phyloP scores from a whole-genome alignment of 257 asterid species.

The Knoxia roxburghii region DNA sequence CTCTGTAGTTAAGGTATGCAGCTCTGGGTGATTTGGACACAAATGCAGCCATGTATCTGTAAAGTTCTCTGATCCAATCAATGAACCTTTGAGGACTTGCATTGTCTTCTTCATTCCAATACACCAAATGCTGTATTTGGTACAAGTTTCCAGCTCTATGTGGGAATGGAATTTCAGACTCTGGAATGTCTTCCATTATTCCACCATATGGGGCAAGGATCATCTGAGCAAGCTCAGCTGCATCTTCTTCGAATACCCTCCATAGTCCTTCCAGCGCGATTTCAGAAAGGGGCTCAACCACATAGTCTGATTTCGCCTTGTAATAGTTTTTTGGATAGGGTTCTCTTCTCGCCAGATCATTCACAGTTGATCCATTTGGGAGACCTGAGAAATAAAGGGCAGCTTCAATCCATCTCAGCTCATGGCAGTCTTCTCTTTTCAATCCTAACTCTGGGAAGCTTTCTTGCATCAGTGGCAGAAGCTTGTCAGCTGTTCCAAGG shows the following conservation, averaged over 20 bases:
- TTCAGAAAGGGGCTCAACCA: slow-evolving; percentile 24
- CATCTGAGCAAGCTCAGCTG: slow-evolving; percentile 23
- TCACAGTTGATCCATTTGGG: slow-evolving; percentile 28
- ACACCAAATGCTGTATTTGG: slow-evolving; percentile 33
- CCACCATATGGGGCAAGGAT: slow-evolving; percentile 44
- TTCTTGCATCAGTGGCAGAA: slow-evolving; percentile 27
- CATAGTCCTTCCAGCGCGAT: slow-evolving; percentile 29
- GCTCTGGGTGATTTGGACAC: slow-evolving; percentile 36
- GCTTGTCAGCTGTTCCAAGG: slow-evolving; percentile 26
- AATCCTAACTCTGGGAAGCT: slow-evolving; percentile 44
- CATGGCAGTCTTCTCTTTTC: slow-evolving; percentile 32
- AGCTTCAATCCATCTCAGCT: slow-evolving; percentile 37
- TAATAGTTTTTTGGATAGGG: slow-evolving; percentile 29
- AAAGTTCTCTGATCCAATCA: slow-evolving; percentile 34
- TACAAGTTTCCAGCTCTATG: slow-evolving; percentile 38
- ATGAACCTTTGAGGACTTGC: slow-evolving; percentile 16
- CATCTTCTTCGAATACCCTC: slow-evolving; percentile 23
- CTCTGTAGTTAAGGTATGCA: slow-evolving; percentile 35
- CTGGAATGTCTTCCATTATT: slow-evolving; percentile 29
- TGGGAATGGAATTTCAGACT: slow-evolving; percentile 32
- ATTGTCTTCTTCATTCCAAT: slow-evolving; percentile 26
- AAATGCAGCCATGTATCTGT: slow-evolving; percentile 27
- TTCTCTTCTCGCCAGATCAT: slow-evolving; percentile 20
- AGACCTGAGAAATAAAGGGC: slow-evolving; percentile 35
- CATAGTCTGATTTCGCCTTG: slow-evolving; percentile 44